Conservation (phyloP, 2,329 filamentous ascomycete genomes). For the Zalaria sp. region DNA sequence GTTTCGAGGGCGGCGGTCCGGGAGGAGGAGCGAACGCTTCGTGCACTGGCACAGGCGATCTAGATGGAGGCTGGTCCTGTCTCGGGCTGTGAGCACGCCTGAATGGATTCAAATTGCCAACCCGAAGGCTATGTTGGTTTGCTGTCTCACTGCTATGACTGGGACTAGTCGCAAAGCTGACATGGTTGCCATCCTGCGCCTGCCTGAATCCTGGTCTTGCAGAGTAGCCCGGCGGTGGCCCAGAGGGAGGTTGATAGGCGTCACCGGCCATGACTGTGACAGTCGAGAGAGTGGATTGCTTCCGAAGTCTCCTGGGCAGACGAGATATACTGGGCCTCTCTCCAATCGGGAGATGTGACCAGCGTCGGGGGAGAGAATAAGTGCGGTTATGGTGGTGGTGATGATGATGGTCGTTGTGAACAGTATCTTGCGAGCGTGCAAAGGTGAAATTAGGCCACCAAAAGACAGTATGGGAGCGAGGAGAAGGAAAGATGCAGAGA, state of each 20-base stretch:
- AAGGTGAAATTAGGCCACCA: conserved; percentile 15
- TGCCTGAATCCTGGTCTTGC: conserved; percentile 1
- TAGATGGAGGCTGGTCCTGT: not conserved
- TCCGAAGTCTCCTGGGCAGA: not conserved
- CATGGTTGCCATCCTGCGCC: not conserved
- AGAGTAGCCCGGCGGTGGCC: conserved; percentile 15
- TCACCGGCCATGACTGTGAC: conserved; percentile 7
- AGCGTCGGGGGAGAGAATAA: not conserved
- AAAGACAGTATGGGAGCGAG: not conserved
- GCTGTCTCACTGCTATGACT: not conserved
- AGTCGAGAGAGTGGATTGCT: not conserved
- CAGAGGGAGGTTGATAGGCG: conserved; percentile 16
- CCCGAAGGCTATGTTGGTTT: not conserved
- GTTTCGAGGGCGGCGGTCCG: conserved; percentile 14
- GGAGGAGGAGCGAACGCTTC: conserved; percentile 14
- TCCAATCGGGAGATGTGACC: not conserved
- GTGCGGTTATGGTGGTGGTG: not conserved
- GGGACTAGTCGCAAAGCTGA: not conserved
- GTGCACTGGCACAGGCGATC: not conserved
- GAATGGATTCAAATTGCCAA: not conserved
- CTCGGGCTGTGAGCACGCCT: not conserved
- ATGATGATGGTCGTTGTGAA: conserved; percentile 4
- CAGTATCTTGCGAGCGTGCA: conserved; percentile 6
- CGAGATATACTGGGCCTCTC: not conserved
- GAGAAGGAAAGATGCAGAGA: conserved; percentile 5